Evolutionary conservation across 768 basidiomycete genomes (phyloP).

Genomic region (Mycena vitilis): DNA sequence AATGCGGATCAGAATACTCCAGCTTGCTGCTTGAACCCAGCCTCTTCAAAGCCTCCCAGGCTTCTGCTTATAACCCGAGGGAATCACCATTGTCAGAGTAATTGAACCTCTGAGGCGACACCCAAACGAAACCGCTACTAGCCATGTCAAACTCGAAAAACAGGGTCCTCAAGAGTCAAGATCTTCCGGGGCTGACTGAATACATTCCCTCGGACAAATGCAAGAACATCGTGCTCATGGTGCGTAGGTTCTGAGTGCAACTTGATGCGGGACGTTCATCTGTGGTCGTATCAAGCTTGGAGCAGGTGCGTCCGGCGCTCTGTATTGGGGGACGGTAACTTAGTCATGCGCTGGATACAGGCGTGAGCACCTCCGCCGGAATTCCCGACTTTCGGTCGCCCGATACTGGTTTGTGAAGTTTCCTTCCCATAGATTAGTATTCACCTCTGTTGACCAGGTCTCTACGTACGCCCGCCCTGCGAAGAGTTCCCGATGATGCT

Average conservation of each 20-base stretch:
- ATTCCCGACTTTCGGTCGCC: constrained; percentile 94
- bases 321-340: not conserved
- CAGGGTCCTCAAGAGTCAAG: constrained; percentile 35
- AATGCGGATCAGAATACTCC: too few species aligned
- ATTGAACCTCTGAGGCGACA: constrained; percentile 10
- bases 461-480: constrained; percentile 57
- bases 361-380: constrained; percentile 83
- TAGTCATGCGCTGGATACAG: constrained; percentile 46
- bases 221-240: constrained; percentile 80
- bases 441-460: constrained; percentile 48
- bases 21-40: too few species aligned
- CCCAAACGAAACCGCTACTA: not conserved
- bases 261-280: constrained; percentile 15
- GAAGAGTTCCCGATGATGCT: not conserved
- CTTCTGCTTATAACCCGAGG: not conserved
- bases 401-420: constrained; percentile 71
- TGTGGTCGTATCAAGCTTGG: constrained; percentile 60
- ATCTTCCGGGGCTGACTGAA: constrained; percentile 63
- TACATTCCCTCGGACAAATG: constrained; percentile 79
- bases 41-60: too few species aligned
- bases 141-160: constrained; percentile 25
- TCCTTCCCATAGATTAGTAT: not conserved
- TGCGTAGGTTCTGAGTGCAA: constrained; percentile 46
- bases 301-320: constrained; percentile 60
- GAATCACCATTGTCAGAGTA: not conserved